A percentile compares a stretch with the other conserved stretches of the same genome.
Evolutionary conservation across 2,329 filamentous ascomycete species (phyloP).

Genomic region (Alternaria solani): DNA sequence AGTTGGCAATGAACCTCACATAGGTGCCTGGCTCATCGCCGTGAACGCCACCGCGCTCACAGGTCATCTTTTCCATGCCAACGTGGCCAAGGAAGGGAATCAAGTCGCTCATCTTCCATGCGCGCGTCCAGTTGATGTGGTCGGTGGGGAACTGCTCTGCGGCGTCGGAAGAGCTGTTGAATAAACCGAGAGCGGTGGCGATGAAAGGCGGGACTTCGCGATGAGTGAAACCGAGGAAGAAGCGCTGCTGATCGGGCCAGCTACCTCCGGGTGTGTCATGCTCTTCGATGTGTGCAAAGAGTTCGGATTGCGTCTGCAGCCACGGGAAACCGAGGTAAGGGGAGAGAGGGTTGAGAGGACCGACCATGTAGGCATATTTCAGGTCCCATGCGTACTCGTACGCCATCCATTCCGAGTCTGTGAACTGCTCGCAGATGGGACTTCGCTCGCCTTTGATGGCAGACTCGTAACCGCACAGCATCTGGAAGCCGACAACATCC

Average conservation of each 20-base stretch:
- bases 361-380: conserved; percentile 70
- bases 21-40: conserved; percentile 55
- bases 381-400: conserved; percentile 71
- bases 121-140: conserved; percentile 65
- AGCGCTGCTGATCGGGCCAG: conserved; percentile 58
- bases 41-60: conserved; percentile 61
- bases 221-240: conserved; percentile 73
- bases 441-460: conserved; percentile 67
- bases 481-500: conserved; percentile 71
- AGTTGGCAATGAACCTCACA: conserved; percentile 62
- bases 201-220: conserved; percentile 72
- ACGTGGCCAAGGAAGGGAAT: conserved; percentile 72
- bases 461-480: conserved; percentile 70
- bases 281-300: conserved; percentile 35
- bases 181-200: conserved; percentile 70
- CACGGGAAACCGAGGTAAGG: conserved; percentile 70
- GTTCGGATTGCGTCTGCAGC: conserved; percentile 65
- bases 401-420: conserved; percentile 68
- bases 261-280: conserved; percentile 53
- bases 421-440: conserved; percentile 66
- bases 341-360: conserved; percentile 66
- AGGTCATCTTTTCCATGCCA: conserved; percentile 70
- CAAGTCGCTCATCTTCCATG: conserved; percentile 69
- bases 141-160: conserved; percentile 70
- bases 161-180: conserved; percentile 71